A percentile compares a stretch with the other conserved stretches of the same genome.
Evolutionary conservation across 75 land plant species (phyloP).

Genomic region (Pinus taeda): DNA sequence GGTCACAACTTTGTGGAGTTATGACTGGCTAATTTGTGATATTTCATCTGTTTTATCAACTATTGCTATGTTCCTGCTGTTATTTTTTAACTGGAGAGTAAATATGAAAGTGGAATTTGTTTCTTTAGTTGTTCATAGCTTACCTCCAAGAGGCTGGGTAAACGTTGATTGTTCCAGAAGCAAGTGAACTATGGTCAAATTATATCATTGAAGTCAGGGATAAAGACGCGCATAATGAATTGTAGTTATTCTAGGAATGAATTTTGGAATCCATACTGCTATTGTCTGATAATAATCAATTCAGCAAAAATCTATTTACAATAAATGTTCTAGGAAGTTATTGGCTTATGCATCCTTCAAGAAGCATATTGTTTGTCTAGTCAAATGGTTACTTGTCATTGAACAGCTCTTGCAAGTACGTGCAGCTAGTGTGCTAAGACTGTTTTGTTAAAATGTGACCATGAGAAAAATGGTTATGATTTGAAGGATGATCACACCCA

Average conservation of each 20-base stretch:
- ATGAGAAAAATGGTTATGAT: not conserved
- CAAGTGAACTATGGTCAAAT: not conserved
- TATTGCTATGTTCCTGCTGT: not conserved
- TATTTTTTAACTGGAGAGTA: not conserved
- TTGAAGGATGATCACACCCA: not conserved
- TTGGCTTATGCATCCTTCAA: not conserved
- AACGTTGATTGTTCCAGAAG: not conserved
- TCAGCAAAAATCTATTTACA: not conserved
- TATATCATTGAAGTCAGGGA: not conserved
- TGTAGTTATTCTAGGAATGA: not conserved
- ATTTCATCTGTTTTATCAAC: not conserved
- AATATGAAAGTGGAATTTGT: not conserved
- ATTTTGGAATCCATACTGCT: not conserved
- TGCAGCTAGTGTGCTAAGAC: not conserved
- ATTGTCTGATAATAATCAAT: not conserved
- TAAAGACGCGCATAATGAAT: not conserved
- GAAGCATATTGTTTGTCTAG: not conserved
- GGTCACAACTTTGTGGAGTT: not conserved
- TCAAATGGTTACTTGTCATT: not conserved
- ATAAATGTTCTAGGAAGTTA: not conserved
- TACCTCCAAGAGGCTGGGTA: not conserved
- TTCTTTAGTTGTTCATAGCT: not conserved
- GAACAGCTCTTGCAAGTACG: not conserved
- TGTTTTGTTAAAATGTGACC: not conserved
- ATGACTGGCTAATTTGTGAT: not conserved